phyloP scores from a whole-genome alignment of 1,284 basidiomycete species.

The Moniliella sp. region DNA sequence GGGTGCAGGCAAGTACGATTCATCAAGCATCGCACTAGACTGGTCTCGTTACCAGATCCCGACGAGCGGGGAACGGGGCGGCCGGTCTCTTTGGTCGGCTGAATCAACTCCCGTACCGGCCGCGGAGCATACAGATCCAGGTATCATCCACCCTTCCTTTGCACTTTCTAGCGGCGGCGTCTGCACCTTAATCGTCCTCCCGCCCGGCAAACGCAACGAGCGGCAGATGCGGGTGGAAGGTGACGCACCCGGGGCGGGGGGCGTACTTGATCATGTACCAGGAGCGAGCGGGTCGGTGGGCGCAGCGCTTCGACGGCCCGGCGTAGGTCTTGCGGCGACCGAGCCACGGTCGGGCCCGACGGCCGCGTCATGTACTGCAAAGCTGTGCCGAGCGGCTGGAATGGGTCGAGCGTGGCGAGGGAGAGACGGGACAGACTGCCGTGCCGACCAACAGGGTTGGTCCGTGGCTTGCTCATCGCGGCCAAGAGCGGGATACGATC shows the following conservation, averaged over 20 bases:
- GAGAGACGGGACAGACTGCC: not conserved
- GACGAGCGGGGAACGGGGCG: too few relatives aligned
- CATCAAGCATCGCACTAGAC: too few relatives aligned
- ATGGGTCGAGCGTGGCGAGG: not conserved
- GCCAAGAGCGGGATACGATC: constrained; percentile 63
- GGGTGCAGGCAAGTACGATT: too few relatives aligned
- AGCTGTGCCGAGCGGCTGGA: not conserved
- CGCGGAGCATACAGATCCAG: too few relatives aligned
- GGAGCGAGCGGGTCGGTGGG: not conserved
- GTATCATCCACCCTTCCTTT: too few relatives aligned
- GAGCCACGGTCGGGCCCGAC: not conserved
- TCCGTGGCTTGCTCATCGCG: not conserved
- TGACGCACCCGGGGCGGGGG: not conserved
- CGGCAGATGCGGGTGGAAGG: not conserved
- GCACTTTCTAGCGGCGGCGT: too few relatives aligned
- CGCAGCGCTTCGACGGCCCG: not conserved
- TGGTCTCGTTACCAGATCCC: too few relatives aligned
- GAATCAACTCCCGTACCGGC: too few relatives aligned
- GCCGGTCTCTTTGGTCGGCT: too few relatives aligned
- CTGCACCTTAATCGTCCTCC: not conserved
- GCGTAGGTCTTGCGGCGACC: not conserved
- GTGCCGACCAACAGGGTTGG: too few relatives aligned
- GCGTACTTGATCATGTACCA: too few relatives aligned
- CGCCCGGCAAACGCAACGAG: not conserved
- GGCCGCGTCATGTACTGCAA: not conserved